These are phyloP conservation scores for Colletotrichum tanaceti DNA, from an alignment of 2,329 filamentous ascomycete genomes.

Conservation along the genomic window DNA sequence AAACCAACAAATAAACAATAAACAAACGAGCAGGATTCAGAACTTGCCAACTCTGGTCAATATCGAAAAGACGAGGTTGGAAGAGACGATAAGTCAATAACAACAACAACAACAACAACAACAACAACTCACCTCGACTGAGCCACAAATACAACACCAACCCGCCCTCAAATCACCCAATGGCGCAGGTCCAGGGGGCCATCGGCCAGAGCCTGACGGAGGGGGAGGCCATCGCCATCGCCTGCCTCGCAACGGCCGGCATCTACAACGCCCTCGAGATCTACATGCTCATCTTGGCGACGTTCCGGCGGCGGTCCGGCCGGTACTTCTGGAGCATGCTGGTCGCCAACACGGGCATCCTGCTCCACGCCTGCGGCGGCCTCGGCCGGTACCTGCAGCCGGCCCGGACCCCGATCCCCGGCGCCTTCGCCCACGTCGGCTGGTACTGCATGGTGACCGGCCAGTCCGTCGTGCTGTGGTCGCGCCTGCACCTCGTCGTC, in stretches of 20 bases:
- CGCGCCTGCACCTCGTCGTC: slow-evolving; percentile 67
- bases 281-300: slow-evolving; percentile 44
- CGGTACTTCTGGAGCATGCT: slow-evolving; percentile 49
- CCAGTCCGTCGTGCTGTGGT: slow-evolving; percentile 45
- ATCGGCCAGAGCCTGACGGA: slow-evolving; percentile 16
- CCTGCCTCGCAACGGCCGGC: slow-evolving; percentile 28
- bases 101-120: no score
- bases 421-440: slow-evolving; percentile 29
- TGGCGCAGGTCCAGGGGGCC: slow-evolving; percentile 35
- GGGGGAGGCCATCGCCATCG: slow-evolving; percentile 21
- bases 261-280: slow-evolving; percentile 45
- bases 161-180: no score
- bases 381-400: slow-evolving; percentile 50
- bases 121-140: no score
- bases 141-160: no score
- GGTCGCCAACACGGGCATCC: slow-evolving; percentile 53
- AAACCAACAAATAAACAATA: no score
- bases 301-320: slow-evolving; percentile 43
- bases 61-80: no score
- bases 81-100: no score
- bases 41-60: no score
- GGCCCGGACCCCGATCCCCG: slow-evolving; percentile 59
- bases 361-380: slow-evolving; percentile 64
- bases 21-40: no score
- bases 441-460: slow-evolving; percentile 71